Conservation (phyloP, 2,329 filamentous ascomycete genomes). For the Thermomyces lanuginosus region DNA sequence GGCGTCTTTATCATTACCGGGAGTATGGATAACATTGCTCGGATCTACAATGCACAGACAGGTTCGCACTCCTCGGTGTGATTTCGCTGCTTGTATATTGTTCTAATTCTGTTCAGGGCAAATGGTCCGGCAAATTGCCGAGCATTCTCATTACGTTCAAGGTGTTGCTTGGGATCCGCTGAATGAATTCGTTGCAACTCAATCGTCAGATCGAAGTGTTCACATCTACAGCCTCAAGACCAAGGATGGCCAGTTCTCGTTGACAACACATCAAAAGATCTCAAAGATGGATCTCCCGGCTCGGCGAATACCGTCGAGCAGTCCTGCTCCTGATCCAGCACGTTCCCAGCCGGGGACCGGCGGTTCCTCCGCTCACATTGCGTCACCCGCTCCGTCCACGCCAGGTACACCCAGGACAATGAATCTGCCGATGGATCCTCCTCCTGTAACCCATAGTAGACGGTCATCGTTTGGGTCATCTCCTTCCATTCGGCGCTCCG, state of each 20-base stretch:
- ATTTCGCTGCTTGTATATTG: neutral
- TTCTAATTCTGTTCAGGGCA: slow-evolving; percentile 29
- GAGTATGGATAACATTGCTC: slow-evolving; percentile 96
- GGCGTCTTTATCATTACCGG: slow-evolving; percentile 91
- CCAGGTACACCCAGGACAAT: slow-evolving; percentile 86
- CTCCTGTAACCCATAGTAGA: slow-evolving; percentile 76
- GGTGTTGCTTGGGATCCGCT: slow-evolving; percentile 96
- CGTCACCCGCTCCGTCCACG: slow-evolving; percentile 76
- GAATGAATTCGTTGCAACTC: slow-evolving; percentile 95
- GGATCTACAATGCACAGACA: slow-evolving; percentile 88
- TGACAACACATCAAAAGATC: slow-evolving; percentile 63
- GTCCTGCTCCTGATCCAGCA: slow-evolving; percentile 70
- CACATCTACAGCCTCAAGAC: slow-evolving; percentile 94
- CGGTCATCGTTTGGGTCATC: slow-evolving; percentile 81
- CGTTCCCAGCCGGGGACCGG: slow-evolving; percentile 17
- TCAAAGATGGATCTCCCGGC: slow-evolving; percentile 88
- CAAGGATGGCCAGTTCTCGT: slow-evolving; percentile 86
- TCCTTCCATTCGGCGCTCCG: slow-evolving; percentile 65
- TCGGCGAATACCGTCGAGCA: slow-evolving; percentile 75
- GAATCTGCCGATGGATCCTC: slow-evolving; percentile 89
- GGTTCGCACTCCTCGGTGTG: slow-evolving; percentile 37
- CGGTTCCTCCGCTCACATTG: slow-evolving; percentile 37
- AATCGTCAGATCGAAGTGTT: slow-evolving; percentile 93
- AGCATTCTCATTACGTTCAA: slow-evolving; percentile 96
- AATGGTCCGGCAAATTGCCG: slow-evolving; percentile 81